Evolutionary conservation across 768 basidiomycete species (phyloP).

Genomic region (Panellus pusillus): DNA sequence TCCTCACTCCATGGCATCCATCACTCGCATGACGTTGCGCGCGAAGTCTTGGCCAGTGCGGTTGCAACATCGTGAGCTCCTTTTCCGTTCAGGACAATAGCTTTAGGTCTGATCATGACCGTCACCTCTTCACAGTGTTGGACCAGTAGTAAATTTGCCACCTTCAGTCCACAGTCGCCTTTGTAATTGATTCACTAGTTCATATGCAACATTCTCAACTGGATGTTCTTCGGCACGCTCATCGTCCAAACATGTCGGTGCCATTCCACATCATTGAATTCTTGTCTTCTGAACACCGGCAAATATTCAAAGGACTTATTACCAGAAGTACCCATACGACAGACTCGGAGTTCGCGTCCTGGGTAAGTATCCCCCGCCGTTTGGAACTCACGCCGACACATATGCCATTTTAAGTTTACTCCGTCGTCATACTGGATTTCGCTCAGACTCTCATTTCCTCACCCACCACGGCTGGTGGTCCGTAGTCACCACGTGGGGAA

Average conservation of each 20-base stretch:
- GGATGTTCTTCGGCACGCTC: slow-evolving; percentile 12
- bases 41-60: too few species aligned
- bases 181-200: neutral
- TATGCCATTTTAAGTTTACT: neutral
- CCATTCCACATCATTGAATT: neutral
- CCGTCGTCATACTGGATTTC: neutral
- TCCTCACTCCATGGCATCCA: too few species aligned
- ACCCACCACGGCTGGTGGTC: neutral
- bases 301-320: slow-evolving; percentile 2
- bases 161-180: too few species aligned
- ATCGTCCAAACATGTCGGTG: slow-evolving; percentile 6
- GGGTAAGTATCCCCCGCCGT: neutral
- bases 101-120: too few species aligned
- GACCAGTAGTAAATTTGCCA: too few species aligned
- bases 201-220: slow-evolving; percentile 11
- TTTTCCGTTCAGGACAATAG: too few species aligned
- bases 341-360: neutral
- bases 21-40: too few species aligned
- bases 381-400: neutral
- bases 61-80: too few species aligned
- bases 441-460: neutral
- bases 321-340: slow-evolving; percentile 6
- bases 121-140: too few species aligned
- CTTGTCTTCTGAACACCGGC: neutral
- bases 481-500: neutral